Base-by-base conservation (phyloP, 2,329 filamentous ascomycete genomes). In the Paraphaeosphaeria minitans region DNA sequence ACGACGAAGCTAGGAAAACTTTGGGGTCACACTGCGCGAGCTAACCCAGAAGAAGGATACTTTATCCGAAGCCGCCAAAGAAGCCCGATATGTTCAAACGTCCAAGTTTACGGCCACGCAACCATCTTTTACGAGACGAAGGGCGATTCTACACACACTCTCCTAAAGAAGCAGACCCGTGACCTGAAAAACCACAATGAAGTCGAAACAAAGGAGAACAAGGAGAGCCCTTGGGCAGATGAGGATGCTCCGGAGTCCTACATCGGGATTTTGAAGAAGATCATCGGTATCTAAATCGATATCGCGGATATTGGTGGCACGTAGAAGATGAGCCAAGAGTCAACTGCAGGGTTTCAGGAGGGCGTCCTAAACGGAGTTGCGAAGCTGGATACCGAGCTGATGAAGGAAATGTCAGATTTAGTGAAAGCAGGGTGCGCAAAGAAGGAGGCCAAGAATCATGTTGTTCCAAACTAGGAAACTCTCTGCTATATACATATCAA, bases 1-100 rank as follows among this genome's bases (percentile, higher is more conserved):
- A 0, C 76, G 81, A 62, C 81, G 83, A 0, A 76, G 83, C 14
- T 80, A 0, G 80, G 79, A 2, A 70, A 67, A 3, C 78, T 91
- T 3, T 81, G 87, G 2, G 87, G 85, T 3, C 88, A 91, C 65
- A 72, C 90, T 29, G 87, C 87, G 0, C 79, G 83, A 31, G 78
- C 80, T 37, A 91, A 91, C 63, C 87, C 87, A 0, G 88, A 90
- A 64, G 78, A 78, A 66, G 88, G 89, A 70, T 81, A 82, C 21
- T 80, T 90, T 58, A 82, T 87, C 46, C 46, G 62, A 83, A 80
- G 21, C 73, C 72, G 12, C 79, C 71, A 16, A 85, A 88, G 71
- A 24, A 22, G 39, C 7, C 31, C 10, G 12, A 13, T 21, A 14
- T 41, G 22, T 14, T 22, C 48, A 19, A 39, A 48, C 66, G 87